Conservation (phyloP, 352 stramenopile genomes). For the Achlya hypogyna region DNA sequence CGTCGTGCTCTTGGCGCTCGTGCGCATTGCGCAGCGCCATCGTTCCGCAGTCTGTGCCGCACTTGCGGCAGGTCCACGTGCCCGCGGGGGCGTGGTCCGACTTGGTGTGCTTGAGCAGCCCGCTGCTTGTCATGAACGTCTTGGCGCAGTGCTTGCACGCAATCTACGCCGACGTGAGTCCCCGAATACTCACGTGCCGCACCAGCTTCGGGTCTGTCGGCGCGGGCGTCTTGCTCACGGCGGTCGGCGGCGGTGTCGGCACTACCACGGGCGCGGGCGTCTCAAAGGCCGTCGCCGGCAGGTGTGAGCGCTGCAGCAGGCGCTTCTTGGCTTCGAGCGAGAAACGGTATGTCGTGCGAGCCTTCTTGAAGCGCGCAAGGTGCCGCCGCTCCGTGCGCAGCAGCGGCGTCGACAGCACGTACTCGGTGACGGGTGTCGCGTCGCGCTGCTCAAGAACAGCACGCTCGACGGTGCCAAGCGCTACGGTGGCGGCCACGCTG, state of each 20-base stretch:
- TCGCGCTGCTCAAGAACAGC: background rate
- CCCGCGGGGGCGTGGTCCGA: conserved; percentile 14
- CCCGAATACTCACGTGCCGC: background rate
- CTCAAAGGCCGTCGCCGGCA: background rate
- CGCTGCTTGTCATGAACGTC: conserved; percentile 19
- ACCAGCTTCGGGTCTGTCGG: background rate
- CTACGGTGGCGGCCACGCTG: background rate
- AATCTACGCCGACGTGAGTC: conserved; percentile 4
- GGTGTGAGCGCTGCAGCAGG: background rate
- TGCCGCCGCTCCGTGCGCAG: background rate
- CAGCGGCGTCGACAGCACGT: conserved; percentile 9
- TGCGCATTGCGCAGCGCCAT: conserved; percentile 20
- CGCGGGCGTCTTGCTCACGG: background rate
- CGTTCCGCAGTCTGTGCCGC: conserved; percentile 14
- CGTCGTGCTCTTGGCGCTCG: conserved; percentile 19
- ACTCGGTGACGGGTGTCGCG: conserved; percentile 7
- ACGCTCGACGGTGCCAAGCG: background rate
- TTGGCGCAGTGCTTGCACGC: conserved; percentile 20
- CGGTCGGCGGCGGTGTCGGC: background rate
- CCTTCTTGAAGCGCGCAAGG: background rate
- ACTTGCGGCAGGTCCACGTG: conserved; percentile 20
- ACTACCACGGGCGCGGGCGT: background rate
- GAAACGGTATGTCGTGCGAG: background rate
- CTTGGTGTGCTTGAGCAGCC: conserved; percentile 19
- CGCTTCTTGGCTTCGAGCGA: background rate